Conservation (phyloP, 352 stramenopile species). For the Globisporangium takayamanum region DNA sequence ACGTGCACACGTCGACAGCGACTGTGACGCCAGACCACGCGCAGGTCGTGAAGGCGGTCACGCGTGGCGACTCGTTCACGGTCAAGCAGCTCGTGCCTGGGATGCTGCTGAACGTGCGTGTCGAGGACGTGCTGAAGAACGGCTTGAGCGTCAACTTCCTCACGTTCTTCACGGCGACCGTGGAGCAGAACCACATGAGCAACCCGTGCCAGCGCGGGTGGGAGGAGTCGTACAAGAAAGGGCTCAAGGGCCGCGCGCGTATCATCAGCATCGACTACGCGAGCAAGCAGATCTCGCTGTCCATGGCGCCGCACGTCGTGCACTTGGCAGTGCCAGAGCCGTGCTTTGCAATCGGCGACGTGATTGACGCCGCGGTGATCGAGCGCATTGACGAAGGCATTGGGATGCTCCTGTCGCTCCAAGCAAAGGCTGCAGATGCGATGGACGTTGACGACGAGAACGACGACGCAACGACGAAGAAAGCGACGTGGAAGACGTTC, state of each 20-base stretch:
- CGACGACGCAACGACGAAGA: constrained; percentile 15
- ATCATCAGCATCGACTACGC: constrained; percentile 77
- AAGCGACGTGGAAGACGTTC: constrained; percentile 76
- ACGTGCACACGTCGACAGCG: constrained; percentile 67
- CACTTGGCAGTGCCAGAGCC: constrained; percentile 61
- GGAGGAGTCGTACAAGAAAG: constrained; percentile 71
- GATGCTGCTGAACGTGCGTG: constrained; percentile 89
- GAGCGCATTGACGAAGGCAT: constrained; percentile 80
- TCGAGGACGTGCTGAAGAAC: constrained; percentile 88
- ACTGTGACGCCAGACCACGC: constrained; percentile 61
- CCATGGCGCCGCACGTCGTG: constrained; percentile 85
- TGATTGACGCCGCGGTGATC: constrained; percentile 61
- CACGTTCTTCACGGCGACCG: constrained; percentile 81
- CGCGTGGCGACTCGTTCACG: constrained; percentile 77
- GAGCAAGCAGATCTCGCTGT: constrained; percentile 74
- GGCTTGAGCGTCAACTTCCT: constrained; percentile 86
- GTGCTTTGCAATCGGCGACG: constrained; percentile 54
- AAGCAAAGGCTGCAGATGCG: constrained; percentile 27
- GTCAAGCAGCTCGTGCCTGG: constrained; percentile 87
- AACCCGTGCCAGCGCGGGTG: constrained; percentile 69
- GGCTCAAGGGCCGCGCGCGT: constrained; percentile 77
- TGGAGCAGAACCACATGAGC: constrained; percentile 89
- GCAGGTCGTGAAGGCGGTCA: constrained; percentile 72
- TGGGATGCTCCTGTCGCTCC: constrained; percentile 83
- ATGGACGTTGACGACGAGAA: constrained; percentile 47